These are phyloP conservation scores for Sechiopsis laciniata DNA, from an alignment of 306 rosid genomes.

Conservation along the genomic window DNA sequence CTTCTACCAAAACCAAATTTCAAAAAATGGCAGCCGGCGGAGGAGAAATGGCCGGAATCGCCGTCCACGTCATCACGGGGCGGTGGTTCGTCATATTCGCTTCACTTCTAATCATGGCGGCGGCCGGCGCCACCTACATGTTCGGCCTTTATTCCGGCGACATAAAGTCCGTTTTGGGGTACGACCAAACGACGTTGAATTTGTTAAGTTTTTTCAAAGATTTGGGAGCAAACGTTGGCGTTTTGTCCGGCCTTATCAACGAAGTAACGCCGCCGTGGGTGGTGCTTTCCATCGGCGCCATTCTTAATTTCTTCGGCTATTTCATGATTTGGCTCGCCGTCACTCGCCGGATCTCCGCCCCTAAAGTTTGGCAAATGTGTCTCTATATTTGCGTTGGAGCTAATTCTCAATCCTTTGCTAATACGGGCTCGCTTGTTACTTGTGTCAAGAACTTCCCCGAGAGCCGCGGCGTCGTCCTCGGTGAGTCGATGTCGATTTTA, in stretches of 20 bases:
- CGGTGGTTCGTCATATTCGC: constrained; percentile 29
- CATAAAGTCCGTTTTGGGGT: constrained; percentile 14
- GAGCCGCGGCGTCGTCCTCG: constrained; percentile 62
- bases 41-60: background rate
- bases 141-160: constrained; percentile 18
- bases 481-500: background rate
- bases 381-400: constrained; percentile 24
- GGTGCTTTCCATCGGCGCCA: constrained; percentile 21
- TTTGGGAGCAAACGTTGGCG: constrained; percentile 23
- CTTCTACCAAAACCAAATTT: no score
- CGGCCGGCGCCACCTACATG: constrained; percentile 27
- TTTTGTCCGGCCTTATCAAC: constrained; percentile 22
- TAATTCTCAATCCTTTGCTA: constrained; percentile 30
- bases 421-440: constrained; percentile 59
- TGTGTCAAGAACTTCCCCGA: constrained; percentile 69
- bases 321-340: constrained; percentile 29
- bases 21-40: constrained; percentile 14
- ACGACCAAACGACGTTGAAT: constrained; percentile 22
- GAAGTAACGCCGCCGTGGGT: constrained; percentile 29
- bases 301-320: constrained; percentile 21
- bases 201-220: constrained; percentile 24
- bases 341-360: background rate
- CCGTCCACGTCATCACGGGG: constrained; percentile 19
- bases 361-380: constrained; percentile 25
- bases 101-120: constrained; percentile 24